Evolutionary conservation across 495 filamentous ascomycete genomes (phyloP), one percentile per base, ranked within the genome.

Genomic region (Mytilinidion resinicola): DNA sequence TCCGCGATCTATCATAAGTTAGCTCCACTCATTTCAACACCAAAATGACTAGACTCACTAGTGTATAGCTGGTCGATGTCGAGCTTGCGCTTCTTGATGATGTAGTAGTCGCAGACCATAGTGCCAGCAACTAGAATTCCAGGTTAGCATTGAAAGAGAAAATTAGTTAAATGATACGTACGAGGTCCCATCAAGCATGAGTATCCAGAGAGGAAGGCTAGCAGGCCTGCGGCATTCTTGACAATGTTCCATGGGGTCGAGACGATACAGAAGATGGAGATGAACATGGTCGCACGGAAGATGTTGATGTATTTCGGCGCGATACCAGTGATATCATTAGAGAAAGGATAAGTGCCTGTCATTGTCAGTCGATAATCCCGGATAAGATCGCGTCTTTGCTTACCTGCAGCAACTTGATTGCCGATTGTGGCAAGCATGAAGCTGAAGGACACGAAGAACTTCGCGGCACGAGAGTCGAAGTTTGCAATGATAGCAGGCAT

Each of bases 171-270:
- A 6, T 30, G 25, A 30, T 30, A 30, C 25, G 25, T 30, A 30
- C 25, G 64, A 4, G 77, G 73, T 6, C 73, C 76, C 50, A 81
- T 73, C 59, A 80, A 73, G 53, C 74, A 70, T 8, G 67, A 69
- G 56, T 77, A 80, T 1, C 76, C 76, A 17, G 69, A 71, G 11
- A 80, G 59, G 61, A 81, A 78, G 1, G 73, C 63, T 7, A 75
- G 69, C 30, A 80, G 73, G 2, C 68, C 66, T 5, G 69, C 60
- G 8, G 77, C 76, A 37, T 71, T 72, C 51, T 70, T 69, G 62
- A 79, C 72, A 54, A 80, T 80, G 47, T 77, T 77, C 78, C 78
- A 80, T 7, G 76, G 77, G 38, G 72, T 78, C 8, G 70, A 73
- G 47, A 73, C 56, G 14, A 79, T 71, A 55, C 74, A 74, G 64